phyloP scores from a whole-genome alignment of 106 monocot species.

The Dactylorhiza incarnata region DNA sequence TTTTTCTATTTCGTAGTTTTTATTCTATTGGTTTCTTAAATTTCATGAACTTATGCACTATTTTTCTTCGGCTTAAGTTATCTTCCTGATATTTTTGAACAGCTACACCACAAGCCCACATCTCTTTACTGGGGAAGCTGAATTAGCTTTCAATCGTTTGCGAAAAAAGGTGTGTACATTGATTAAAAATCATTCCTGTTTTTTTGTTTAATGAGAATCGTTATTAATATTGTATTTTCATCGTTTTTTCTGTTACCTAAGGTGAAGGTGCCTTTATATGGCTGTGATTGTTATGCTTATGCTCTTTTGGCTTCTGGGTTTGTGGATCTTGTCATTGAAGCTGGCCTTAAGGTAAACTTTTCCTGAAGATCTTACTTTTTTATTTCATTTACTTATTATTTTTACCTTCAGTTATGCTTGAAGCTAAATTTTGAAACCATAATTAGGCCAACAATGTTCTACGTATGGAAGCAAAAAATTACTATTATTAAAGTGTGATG shows the following conservation, averaged over 20 bases:
- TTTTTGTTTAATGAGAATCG: constrained; percentile 1
- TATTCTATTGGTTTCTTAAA: neutral
- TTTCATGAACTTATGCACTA: neutral
- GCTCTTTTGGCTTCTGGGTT: constrained; percentile 91
- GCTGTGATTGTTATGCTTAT: constrained; percentile 98
- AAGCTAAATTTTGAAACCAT: too few species aligned
- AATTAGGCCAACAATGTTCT: too few species aligned
- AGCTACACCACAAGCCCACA: constrained; percentile 99
- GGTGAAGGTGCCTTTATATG: constrained; percentile 97
- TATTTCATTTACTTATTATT: neutral
- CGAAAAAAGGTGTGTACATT: constrained; percentile 62
- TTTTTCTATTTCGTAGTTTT: neutral
- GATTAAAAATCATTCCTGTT: neutral
- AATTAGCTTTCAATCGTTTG: constrained; percentile 70
- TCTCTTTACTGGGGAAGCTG: constrained; percentile 75
- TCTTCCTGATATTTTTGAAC: neutral
- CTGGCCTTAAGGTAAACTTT: constrained; percentile 72
- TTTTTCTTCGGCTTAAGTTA: neutral
- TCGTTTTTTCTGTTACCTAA: constrained; percentile 15
- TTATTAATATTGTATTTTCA: neutral
- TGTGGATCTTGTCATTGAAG: constrained; percentile 96
- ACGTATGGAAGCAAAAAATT: too few species aligned
- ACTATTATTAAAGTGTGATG: too few species aligned
- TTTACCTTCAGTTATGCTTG: neutral
- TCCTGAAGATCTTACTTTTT: neutral